Percentiles rank a stretch among this genome's conserved stretches.
Conservation (phyloP, 305 asterid genomes). For the Solanum chacoense region DNA sequence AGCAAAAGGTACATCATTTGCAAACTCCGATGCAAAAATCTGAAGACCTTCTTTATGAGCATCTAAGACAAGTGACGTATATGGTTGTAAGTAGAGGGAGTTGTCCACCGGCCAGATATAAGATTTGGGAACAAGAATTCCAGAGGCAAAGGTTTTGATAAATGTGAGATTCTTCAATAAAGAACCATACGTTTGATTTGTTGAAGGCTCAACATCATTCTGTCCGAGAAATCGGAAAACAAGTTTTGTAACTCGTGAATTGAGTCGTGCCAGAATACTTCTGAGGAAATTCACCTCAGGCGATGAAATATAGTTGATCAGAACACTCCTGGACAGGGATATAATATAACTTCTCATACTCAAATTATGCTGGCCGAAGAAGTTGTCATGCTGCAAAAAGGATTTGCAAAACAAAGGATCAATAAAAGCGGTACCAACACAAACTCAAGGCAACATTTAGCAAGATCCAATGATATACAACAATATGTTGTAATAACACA, state of each 20-base stretch:
- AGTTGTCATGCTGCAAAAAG: slow-evolving; percentile 45
- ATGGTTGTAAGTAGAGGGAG: slow-evolving; percentile 29
- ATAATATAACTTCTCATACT: slow-evolving; percentile 55
- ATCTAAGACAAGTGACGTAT: slow-evolving; percentile 45
- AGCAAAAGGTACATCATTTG: slow-evolving; percentile 37
- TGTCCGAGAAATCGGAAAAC: slow-evolving; percentile 46
- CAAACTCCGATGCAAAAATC: slow-evolving; percentile 61
- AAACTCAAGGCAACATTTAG: not conserved
- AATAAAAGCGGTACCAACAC: not conserved
- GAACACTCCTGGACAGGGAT: slow-evolving; percentile 30
- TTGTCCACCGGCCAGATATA: slow-evolving; percentile 51
- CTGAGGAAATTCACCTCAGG: slow-evolving; percentile 79
- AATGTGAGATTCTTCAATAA: slow-evolving; percentile 53
- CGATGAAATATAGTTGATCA: slow-evolving; percentile 53
- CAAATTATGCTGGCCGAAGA: slow-evolving; percentile 57
- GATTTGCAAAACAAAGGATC: not conserved
- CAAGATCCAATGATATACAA: not conserved
- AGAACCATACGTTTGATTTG: slow-evolving; percentile 61
- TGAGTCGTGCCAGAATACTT: slow-evolving; percentile 18
- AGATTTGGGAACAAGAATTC: slow-evolving; percentile 65
- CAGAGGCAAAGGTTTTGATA: slow-evolving; percentile 69
- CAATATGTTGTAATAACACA: not conserved
- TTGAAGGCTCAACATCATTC: slow-evolving; percentile 51
- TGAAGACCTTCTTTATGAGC: slow-evolving; percentile 74
- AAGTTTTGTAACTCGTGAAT: slow-evolving; percentile 38